Evolutionary conservation across 2,329 filamentous ascomycete species (phyloP).

Genomic region (Stemphylium beticola): DNA sequence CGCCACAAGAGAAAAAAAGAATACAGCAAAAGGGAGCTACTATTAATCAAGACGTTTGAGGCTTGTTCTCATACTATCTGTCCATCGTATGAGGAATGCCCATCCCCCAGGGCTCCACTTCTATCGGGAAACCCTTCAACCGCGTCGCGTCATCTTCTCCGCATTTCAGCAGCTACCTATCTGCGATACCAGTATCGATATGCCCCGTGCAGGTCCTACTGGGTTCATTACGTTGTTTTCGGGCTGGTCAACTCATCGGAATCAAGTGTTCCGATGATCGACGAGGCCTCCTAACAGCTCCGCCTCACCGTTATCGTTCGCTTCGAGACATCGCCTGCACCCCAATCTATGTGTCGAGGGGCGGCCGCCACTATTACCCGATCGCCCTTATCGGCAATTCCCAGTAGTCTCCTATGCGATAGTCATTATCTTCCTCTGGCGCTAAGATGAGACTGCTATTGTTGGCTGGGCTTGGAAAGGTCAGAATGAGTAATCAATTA

Average conservation of each 20-base stretch:
- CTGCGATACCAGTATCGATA: not conserved
- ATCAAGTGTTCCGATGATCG: slow-evolving; percentile 8
- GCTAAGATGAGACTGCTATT: no score
- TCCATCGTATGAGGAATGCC: no score
- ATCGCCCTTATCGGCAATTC: not conserved
- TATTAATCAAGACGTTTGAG: no score
- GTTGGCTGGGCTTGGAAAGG: not conserved
- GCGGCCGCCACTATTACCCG: not conserved
- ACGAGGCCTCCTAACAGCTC: slow-evolving; percentile 2
- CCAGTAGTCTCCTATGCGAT: no score
- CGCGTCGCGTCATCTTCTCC: no score
- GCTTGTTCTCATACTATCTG: no score
- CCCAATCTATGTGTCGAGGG: not conserved
- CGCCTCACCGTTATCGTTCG: slow-evolving; percentile 6
- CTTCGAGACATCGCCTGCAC: not conserved
- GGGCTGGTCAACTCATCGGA: not conserved
- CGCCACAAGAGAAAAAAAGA: no score
- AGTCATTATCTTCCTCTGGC: not conserved
- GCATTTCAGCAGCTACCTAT: no score
- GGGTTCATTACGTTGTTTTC: not conserved
- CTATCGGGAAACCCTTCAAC: no score
- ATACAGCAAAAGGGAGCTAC: no score
- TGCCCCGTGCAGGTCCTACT: not conserved
- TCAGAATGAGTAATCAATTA: not conserved
- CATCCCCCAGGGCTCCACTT: no score